phyloP scores from a whole-genome alignment of 768 basidiomycete genomes.

The Phlebiopsis gigantea region DNA sequence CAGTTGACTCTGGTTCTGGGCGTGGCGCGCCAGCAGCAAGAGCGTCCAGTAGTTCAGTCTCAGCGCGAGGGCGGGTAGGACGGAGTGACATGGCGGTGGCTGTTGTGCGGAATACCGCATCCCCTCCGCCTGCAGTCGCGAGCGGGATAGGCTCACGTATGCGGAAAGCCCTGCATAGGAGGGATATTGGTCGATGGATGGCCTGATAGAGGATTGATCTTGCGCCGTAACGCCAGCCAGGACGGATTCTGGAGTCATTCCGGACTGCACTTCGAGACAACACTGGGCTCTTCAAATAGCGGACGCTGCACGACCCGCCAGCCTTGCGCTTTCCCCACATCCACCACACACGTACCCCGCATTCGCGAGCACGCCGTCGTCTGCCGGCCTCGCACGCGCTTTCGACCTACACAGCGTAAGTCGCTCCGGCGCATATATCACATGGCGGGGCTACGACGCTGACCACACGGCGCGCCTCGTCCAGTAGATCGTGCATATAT shows the following conservation, averaged over 20 bases:
- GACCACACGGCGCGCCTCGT: background rate
- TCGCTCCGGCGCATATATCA: background rate
- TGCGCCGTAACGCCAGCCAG: conserved; percentile 3
- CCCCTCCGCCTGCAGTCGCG: conserved; percentile 3
- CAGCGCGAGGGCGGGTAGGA: background rate
- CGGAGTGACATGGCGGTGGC: background rate
- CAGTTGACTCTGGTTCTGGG: background rate
- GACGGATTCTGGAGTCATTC: conserved; percentile 6
- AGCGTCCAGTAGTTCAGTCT: background rate
- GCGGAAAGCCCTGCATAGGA: background rate
- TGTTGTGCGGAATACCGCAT: conserved; percentile 3
- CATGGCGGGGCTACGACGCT: background rate
- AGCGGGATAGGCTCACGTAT: background rate
- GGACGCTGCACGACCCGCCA: background rate
- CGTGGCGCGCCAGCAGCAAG: background rate
- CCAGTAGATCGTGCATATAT: conserved; percentile 1
- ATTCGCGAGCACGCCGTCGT: background rate
- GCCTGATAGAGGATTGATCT: conserved; percentile 7
- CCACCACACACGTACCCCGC: conserved; percentile 4
- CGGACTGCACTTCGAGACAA: conserved; percentile 1
- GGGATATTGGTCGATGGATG: background rate
- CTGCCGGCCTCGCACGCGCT: background rate
- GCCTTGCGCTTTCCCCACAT: conserved; percentile 1
- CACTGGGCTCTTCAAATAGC: conserved; percentile 3
- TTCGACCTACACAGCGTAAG: background rate